These are phyloP conservation scores for Diaporthe destruens DNA, from an alignment of 2,329 filamentous ascomycete genomes.

Conservation along the genomic window DNA sequence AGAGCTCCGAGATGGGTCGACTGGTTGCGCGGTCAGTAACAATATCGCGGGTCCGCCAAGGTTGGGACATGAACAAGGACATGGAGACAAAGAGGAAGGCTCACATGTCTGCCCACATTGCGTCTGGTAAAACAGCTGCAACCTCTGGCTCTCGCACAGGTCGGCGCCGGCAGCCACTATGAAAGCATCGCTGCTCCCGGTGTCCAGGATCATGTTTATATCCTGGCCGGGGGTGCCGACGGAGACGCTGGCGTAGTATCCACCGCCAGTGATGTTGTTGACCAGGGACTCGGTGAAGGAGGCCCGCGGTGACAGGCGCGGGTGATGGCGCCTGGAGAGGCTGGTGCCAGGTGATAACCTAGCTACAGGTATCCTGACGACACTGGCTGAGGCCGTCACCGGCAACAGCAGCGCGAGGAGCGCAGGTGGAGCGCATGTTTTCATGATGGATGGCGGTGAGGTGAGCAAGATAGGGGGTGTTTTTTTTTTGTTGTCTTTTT, in stretches of 20 bases:
- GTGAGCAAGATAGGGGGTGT: not conserved
- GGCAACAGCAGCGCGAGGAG: conserved; percentile 34
- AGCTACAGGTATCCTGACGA: conserved; percentile 44
- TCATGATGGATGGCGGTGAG: conserved; percentile 30
- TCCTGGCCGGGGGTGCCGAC: conserved; percentile 70
- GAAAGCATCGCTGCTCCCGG: conserved; percentile 74
- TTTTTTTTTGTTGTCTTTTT: no score
- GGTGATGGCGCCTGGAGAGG: conserved; percentile 45
- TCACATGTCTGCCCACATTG: conserved; percentile 58
- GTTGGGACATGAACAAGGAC: no score
- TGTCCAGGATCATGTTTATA: conserved; percentile 69
- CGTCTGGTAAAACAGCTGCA: conserved; percentile 53
- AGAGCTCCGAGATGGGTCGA: conserved; percentile 60
- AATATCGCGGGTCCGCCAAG: not conserved
- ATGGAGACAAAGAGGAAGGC: conserved; percentile 39
- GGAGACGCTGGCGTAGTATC: conserved; percentile 69
- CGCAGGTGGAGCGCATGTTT: not conserved
- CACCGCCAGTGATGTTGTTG: conserved; percentile 68
- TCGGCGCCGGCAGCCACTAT: conserved; percentile 56
- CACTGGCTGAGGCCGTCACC: conserved; percentile 39
- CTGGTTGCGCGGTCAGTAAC: conserved; percentile 1
- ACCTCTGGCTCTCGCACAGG: conserved; percentile 53
- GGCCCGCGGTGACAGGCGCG: conserved; percentile 41
- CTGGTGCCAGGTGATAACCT: conserved; percentile 33
- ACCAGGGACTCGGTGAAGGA: conserved; percentile 54